These are phyloP conservation scores for Firmiana major DNA, from an alignment of 345 rosid species.

Conservation along the genomic window DNA sequence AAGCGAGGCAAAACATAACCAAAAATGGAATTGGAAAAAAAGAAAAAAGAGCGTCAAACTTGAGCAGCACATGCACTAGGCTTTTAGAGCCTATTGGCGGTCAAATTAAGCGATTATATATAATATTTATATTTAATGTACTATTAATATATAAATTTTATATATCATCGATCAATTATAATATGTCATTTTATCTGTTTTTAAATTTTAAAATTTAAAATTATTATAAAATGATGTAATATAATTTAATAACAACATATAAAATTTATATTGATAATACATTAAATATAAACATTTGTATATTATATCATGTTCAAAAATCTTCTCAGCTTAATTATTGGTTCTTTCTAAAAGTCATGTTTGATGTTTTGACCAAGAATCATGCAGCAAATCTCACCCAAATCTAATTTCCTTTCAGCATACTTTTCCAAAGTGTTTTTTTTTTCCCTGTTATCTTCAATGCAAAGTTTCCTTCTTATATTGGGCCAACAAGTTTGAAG, in stretches of 20 bases:
- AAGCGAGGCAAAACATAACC: background rate
- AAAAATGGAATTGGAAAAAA: too few species aligned
- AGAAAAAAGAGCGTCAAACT: background rate
- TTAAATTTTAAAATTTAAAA: too few species aligned
- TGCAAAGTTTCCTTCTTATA: background rate
- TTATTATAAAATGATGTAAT: too few species aligned
- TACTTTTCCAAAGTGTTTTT: background rate
- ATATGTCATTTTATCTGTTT: too few species aligned
- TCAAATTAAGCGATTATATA: background rate
- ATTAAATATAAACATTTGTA: too few species aligned
- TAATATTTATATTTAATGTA: too few species aligned
- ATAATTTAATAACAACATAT: too few species aligned
- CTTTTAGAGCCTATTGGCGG: background rate
- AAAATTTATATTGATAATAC: too few species aligned
- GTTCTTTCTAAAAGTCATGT: background rate
- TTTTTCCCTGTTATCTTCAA: background rate
- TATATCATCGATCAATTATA: too few species aligned
- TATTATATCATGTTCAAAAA: background rate
- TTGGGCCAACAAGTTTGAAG: background rate
- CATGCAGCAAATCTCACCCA: background rate
- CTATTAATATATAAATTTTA: too few species aligned
- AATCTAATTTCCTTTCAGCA: background rate
- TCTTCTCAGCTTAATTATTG: background rate
- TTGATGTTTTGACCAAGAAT: slow-evolving; percentile 3
- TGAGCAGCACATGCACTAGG: background rate